Percentiles rank a stretch among this genome's conserved stretches.
Conservation (phyloP, 257 asterid genomes). For the Cordia subcordata region DNA sequence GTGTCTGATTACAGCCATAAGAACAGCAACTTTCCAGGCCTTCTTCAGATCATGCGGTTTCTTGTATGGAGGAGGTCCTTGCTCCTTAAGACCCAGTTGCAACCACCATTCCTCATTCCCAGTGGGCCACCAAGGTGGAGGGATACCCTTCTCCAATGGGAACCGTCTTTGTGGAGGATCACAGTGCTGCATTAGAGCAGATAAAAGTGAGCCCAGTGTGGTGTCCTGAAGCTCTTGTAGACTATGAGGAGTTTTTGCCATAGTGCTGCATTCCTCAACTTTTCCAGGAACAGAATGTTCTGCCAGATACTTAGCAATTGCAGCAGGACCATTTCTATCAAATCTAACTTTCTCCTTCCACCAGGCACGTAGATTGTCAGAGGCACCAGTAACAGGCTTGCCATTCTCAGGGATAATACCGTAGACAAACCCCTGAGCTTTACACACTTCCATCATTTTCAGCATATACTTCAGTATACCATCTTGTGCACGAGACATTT, state of each 20-base stretch:
- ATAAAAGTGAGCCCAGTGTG: conserved; percentile 49
- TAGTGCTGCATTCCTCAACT: conserved; percentile 25
- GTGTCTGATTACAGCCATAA: conserved; percentile 49
- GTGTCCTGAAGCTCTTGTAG: conserved; percentile 57
- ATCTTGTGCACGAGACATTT: conserved; percentile 67
- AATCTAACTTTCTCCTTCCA: conserved; percentile 69
- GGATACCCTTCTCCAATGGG: conserved; percentile 48
- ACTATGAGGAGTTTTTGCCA: conserved; percentile 29
- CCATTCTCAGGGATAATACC: conserved; percentile 72
- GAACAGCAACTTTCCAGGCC: conserved; percentile 46
- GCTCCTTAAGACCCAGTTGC: conserved; percentile 33
- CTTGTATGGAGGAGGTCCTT: conserved; percentile 47
- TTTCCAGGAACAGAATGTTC: conserved; percentile 34
- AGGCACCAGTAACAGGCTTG: conserved; percentile 57
- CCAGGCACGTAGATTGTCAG: conserved; percentile 62
- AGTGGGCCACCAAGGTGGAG: conserved; percentile 69
- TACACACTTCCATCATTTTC: conserved; percentile 64
- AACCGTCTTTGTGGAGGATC: conserved; percentile 52
- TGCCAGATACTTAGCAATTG: conserved; percentile 37
- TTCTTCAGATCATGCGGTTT: conserved; percentile 61
- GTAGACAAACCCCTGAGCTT: conserved; percentile 63
- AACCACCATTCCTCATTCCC: conserved; percentile 60
- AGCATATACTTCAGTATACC: conserved; percentile 61
- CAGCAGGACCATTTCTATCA: conserved; percentile 58
- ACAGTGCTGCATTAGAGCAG: conserved; percentile 60